Evolutionary conservation across 495 filamentous ascomycete species (phyloP), one percentile per base, ranked within the genome.

Genomic region (Baudoinia panamericana): DNA sequence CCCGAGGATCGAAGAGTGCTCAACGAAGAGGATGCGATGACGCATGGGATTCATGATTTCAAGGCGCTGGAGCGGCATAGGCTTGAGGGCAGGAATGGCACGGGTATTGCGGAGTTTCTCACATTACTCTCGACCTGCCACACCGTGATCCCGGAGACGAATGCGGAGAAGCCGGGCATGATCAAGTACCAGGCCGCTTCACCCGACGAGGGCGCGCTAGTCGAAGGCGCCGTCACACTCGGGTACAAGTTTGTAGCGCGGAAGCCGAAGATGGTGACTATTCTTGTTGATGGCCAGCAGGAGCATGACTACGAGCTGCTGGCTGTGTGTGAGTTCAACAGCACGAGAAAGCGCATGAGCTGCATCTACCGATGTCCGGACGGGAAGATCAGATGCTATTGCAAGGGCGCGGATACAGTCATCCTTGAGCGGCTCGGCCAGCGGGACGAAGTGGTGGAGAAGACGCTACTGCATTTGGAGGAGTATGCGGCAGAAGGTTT

Each of bases 181-280:
- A 94, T 99, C 63, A 95, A 92, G 61, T 99, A 96, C 53, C 92
- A 99, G 62, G 88, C 92, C 21, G 88, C 92, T 10, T 96, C 92
- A 22, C 92, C 92, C 5, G 92, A 99, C 51, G 92, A 99, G 63
- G 92, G 87, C 34, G 92, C 92, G 11, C 65, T 99, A 30, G 92
- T 99, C 13, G 83, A 96, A 51, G 92, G 92, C 35, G 92, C 92
- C 13, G 76, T 84, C 5, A 55, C 64, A 30, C 62, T 99, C 24
- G 92, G 88, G 8, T 95, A 94, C 63, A 72, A 70, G 30, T 99
- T 99, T 57, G 76, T 79, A 30, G 85, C 90, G 41, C 76, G 92
- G 38, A 93, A 82, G 59, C 92, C 92, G 24, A 72, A 80, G 36
- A 70, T 82, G 4, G 90, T 96, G 22, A 76, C 81, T 28, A 83